Conservation (phyloP, 192 early-diverging fungal genomes). For the Radiomyces spectabilis region DNA sequence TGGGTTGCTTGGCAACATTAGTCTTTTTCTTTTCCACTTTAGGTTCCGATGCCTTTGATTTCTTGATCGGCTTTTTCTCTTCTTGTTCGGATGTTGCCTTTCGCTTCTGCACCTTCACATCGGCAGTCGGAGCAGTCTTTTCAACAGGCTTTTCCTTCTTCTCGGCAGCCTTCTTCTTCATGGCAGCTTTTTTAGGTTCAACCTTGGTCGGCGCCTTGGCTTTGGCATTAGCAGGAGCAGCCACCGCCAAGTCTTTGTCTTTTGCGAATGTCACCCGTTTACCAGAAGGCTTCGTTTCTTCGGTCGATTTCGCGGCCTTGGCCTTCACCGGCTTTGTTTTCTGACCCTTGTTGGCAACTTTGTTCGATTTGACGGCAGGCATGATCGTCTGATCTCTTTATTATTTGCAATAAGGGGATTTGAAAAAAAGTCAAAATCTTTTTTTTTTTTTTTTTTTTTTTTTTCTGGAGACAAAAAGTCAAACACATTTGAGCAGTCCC, state of each 20-base stretch:
- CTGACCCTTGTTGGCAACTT: too few relatives aligned
- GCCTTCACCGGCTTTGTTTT: too few relatives aligned
- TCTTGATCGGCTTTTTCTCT: constrained; percentile 8
- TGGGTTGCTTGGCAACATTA: constrained; percentile 32
- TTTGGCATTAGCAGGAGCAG: constrained; percentile 16
- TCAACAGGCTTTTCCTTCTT: constrained; percentile 12
- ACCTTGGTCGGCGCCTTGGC: constrained; percentile 1
- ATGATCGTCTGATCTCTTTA: too few relatives aligned
- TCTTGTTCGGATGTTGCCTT: constrained; percentile 30
- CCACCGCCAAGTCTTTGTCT: neutral
- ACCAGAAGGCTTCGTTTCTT: neutral
- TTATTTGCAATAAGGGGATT: too few relatives aligned
- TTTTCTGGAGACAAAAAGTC: too few relatives aligned
- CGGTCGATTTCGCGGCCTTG: neutral
- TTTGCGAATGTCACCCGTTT: constrained; percentile 1
- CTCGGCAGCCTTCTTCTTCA: constrained; percentile 14
- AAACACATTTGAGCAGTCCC: too few relatives aligned
- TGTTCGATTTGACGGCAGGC: too few relatives aligned
- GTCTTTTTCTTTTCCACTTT: constrained; percentile 7
- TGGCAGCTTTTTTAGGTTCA: constrained; percentile 17
- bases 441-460: too few relatives aligned
- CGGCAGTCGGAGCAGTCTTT: too few relatives aligned
- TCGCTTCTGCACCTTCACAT: constrained; percentile 22
- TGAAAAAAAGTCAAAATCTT: too few relatives aligned
- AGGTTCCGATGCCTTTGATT: neutral